Base-by-base conservation (phyloP, 352 stramenopile species). In the Peronospora belbahrii region DNA sequence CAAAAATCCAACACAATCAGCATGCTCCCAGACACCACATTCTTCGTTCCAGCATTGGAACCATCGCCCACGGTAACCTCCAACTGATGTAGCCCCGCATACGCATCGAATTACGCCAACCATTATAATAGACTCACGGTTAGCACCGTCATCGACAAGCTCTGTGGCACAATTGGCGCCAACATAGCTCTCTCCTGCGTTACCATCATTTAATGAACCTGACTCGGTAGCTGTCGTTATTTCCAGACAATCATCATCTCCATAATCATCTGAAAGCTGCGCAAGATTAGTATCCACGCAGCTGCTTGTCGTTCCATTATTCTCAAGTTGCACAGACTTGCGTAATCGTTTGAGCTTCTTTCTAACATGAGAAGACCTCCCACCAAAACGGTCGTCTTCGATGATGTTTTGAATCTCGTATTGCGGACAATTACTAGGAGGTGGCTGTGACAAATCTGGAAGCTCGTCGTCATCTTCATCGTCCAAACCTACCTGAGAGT, bases 1-100 rank as follows among this genome's bases (percentile, higher is more conserved):
- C 27, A 85, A 45, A 34, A 77, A 42, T 7, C 77, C 77, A 18
- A 87, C 70, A 44, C 79, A 90, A 10, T 85, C 75, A 4, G 74
- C 74, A 40, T 90, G 79, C 50, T 88, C 72, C 75, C 75, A 88
- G 28, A 66, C 43, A 23, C 59, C 60, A 20, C 79, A 90, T 19
- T 80, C 66, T 27, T 77, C 60, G 15, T 74, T 73, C 42, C 62
- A 75, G 49, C 79, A 90, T 52, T 85, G 71, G 3, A 88, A 17
- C 79, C 79, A 90, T 22, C 70, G 65, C 0, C 79, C 79, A 4
- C 60, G 56, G 40, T 90, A 90, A 6, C 50, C 40, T 2, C 58
- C 66, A 9, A 83, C 64, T 14, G 55, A 64, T 8, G 55, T 66
- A 23, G 61, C 60, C 6, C 74, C 74, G 20, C 79, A 90, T 1